A percentile compares a stretch with the other conserved stretches of the same genome.
Conservation (phyloP, 768 basidiomycete species). For the Leccinellum luteum region DNA sequence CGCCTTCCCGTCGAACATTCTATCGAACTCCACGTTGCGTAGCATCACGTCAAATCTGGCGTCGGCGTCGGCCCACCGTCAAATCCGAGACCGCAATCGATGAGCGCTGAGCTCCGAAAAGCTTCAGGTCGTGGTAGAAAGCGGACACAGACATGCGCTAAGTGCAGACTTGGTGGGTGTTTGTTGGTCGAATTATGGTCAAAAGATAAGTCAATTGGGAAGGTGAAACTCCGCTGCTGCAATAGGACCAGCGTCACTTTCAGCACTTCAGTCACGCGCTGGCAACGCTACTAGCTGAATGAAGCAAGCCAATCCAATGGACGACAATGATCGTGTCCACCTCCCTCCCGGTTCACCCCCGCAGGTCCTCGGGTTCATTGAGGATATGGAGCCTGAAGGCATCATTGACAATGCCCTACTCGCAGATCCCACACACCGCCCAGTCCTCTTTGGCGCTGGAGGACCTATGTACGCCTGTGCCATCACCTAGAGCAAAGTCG, state of each 20-base stretch:
- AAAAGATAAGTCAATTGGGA: background rate
- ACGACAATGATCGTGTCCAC: constrained; percentile 14
- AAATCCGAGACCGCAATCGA: background rate
- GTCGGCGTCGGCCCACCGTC: background rate
- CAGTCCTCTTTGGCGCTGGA: constrained; percentile 67
- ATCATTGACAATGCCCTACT: constrained; percentile 12
- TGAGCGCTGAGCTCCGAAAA: background rate
- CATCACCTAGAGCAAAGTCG: background rate
- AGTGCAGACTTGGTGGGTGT: too few relatives aligned
- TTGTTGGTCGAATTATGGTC: background rate
- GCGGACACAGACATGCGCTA: background rate
- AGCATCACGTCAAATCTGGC: background rate
- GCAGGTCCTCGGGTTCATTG: constrained; percentile 18
- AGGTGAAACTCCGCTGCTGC: background rate
- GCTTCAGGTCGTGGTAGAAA: background rate
- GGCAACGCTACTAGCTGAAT: too few relatives aligned
- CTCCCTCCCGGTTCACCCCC: constrained; percentile 9
- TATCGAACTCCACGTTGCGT: background rate
- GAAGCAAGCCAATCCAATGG: background rate
- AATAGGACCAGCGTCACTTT: background rate
- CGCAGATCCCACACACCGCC: constrained; percentile 35
- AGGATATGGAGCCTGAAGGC: constrained; percentile 26
- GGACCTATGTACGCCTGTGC: constrained; percentile 60
- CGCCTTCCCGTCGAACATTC: background rate
- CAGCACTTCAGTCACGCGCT: too few relatives aligned